phyloP scores from a whole-genome alignment of 176 grass and related monocot genomes.

The Urochloa ruziziensis region DNA sequence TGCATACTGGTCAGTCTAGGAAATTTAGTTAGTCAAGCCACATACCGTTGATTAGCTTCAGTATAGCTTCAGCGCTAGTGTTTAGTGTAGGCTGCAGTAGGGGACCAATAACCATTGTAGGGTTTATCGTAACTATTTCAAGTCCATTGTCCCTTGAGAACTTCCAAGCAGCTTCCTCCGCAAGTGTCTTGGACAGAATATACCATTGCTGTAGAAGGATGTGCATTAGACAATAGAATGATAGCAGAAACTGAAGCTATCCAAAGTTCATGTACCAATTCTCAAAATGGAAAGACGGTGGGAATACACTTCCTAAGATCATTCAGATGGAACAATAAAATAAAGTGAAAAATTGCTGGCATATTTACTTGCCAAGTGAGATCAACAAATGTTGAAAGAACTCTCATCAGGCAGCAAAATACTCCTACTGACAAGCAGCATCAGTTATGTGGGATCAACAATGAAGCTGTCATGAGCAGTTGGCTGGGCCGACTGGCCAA shows the following conservation, averaged over 20 bases:
- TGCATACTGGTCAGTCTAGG: not conserved
- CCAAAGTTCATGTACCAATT: no score
- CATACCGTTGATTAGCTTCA: slow-evolving; percentile 61
- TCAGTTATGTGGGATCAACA: slow-evolving; percentile 6
- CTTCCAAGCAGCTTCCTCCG: slow-evolving; percentile 64
- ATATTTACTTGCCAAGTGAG: not conserved
- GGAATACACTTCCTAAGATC: no score
- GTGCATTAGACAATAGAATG: not conserved
- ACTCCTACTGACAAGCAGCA: not conserved
- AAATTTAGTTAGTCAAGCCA: not conserved
- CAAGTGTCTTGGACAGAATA: slow-evolving; percentile 59
- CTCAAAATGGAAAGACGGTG: not conserved
- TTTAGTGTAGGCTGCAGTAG: slow-evolving; percentile 69
- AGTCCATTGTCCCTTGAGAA: slow-evolving; percentile 60
- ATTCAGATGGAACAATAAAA: no score
- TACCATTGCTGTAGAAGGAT: slow-evolving; percentile 55
- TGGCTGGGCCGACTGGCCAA: no score
- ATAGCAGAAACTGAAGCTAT: not conserved
- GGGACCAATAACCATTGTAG: slow-evolving; percentile 61
- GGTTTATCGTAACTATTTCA: slow-evolving; percentile 57
- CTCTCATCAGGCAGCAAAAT: not conserved
- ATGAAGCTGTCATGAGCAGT: not conserved
- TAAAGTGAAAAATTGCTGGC: no score
- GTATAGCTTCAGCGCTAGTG: slow-evolving; percentile 50
- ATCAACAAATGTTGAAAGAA: not conserved